phyloP scores from a whole-genome alignment of 2,329 filamentous ascomycete species.

The Penicillium sp. region DNA sequence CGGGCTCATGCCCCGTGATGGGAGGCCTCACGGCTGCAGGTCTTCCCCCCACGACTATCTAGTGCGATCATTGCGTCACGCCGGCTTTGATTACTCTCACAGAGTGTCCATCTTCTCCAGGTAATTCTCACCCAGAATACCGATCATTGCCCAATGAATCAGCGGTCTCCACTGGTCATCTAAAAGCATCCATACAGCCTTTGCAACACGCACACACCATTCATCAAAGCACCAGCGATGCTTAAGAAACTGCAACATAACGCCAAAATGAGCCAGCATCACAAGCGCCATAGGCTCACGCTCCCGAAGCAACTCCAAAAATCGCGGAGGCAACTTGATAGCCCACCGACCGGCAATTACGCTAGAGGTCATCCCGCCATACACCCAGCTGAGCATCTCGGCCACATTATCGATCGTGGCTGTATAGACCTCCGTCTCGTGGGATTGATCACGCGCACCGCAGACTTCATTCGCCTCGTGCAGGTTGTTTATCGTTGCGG shows the following conservation, averaged over 20 bases:
- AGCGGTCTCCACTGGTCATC: slow-evolving; percentile 41
- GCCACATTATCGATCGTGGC: slow-evolving; percentile 36
- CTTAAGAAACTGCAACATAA: slow-evolving; percentile 63
- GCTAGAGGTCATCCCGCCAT: slow-evolving; percentile 59
- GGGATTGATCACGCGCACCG: slow-evolving; percentile 27
- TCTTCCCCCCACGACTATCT: background rate
- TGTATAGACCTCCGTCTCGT: slow-evolving; percentile 35
- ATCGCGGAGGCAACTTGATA: slow-evolving; percentile 42
- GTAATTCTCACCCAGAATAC: slow-evolving; percentile 37
- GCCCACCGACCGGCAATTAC: slow-evolving; percentile 50
- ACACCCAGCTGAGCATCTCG: slow-evolving; percentile 35
- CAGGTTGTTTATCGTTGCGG: slow-evolving; percentile 29
- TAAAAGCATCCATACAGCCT: slow-evolving; percentile 58
- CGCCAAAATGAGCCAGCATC: slow-evolving; percentile 66
- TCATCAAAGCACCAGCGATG: slow-evolving; percentile 72
- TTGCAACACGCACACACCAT: slow-evolving; percentile 69
- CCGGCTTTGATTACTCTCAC: slow-evolving; percentile 4
- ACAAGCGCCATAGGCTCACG: slow-evolving; percentile 56
- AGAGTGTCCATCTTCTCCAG: slow-evolving; percentile 21
- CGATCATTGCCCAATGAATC: slow-evolving; percentile 40
- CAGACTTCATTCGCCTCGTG: slow-evolving; percentile 37
- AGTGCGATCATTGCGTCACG: background rate
- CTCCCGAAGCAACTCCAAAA: slow-evolving; percentile 46
- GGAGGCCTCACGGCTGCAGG: background rate
- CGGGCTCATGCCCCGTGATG: background rate